Evolutionary conservation across 176 grass and related monocot species (phyloP), one percentile per base, ranked within the genome.

Genomic region (Carex cristatella): DNA sequence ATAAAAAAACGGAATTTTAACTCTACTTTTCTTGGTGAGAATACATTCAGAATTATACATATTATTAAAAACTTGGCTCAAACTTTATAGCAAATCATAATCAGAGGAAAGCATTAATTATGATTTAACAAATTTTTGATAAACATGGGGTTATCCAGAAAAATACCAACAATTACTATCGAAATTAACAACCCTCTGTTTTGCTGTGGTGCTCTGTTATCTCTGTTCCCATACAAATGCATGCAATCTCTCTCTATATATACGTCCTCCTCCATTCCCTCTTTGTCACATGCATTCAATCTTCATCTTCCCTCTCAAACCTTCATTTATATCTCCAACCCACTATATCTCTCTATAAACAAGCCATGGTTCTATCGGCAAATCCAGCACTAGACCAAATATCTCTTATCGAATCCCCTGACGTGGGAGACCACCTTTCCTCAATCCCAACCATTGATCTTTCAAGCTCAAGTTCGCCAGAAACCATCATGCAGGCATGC

Each of bases 341-440:
- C 58, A 48, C 67, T 81, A 49, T 30, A 54, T 65, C 55, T 81
- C 31, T 65, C 54, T 83, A 2, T 56, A 49, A 49, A 60, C 15
- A 19, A 53, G 67, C 79, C 89, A 97, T 97, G 94, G 94, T 94
- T 72, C 92, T 97, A 51, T 90, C 93, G 32, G 87, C 94, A 4
- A 86, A 84, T 65, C 88, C 91, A 33, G 70, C 84, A 1, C 74
- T 93, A 53, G 92, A 94, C 31, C 73, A 87, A 77, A 93, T 93
- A 89, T 88, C 94, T 80, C 89, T 97, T 0, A 81, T 97, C 11
- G 69, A 85, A 33, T 87, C 92, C 3, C 90, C 90, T 2, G 84
- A 89, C 10, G 82, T 86, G 12, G 44, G 84, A 30, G 87, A 92
- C 81, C 19, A 83, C 82, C 92, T 94, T 85, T 14, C 72, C 23